phyloP scores from a whole-genome alignment of 2,329 filamentous ascomycete genomes.

The Xylariaceae sp. region DNA sequence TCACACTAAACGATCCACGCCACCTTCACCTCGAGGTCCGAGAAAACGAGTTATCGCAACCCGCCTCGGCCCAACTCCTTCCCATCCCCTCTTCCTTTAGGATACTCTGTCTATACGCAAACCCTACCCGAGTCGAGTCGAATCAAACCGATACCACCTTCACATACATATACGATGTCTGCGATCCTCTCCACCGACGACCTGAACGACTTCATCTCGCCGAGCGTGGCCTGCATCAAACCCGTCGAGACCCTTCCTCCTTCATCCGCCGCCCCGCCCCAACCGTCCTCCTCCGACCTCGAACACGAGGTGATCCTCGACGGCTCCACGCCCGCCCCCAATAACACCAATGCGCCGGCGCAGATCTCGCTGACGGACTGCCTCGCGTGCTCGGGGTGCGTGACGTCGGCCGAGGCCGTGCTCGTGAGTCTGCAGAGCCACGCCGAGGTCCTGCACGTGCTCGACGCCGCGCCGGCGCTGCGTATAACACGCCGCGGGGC shows the following conservation, averaged over 20 bases:
- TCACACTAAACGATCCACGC: neutral
- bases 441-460: constrained; percentile 80
- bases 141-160: constrained; percentile 4
- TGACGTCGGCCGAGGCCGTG: constrained; percentile 97
- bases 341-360: constrained; percentile 68
- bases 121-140: no score
- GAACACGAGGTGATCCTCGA: constrained; percentile 92
- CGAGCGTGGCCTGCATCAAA: constrained; percentile 97
- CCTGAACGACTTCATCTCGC: constrained; percentile 98
- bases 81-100: neutral
- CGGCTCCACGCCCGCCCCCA: constrained; percentile 63
- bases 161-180: constrained; percentile 66
- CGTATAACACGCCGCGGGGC: constrained; percentile 30
- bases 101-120: neutral
- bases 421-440: constrained; percentile 94
- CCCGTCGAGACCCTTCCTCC: constrained; percentile 88
- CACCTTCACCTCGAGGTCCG: neutral
- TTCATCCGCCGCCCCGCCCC: constrained; percentile 47
- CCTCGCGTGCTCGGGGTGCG: constrained; percentile 94
- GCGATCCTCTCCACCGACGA: constrained; percentile 96
- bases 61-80: neutral
- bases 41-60: neutral
- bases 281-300: constrained; percentile 31
- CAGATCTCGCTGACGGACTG: constrained; percentile 97
- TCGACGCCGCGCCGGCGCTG: constrained; percentile 68